phyloP scores from a whole-genome alignment of 768 basidiomycete species.

The Astraeus odoratus region DNA sequence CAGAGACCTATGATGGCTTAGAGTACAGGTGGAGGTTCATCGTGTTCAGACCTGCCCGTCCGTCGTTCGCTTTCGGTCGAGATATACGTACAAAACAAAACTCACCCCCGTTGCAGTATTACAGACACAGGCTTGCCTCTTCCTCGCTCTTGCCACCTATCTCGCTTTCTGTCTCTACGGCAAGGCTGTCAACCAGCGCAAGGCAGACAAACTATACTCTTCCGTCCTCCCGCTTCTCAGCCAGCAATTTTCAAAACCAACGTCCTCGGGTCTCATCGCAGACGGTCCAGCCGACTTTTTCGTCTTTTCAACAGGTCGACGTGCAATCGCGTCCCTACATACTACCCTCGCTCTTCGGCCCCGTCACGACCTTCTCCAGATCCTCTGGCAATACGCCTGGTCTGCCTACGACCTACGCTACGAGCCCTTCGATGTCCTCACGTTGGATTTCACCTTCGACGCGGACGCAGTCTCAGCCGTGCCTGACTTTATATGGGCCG shows the following conservation, averaged over 20 bases:
- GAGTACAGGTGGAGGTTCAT: constrained; percentile 71
- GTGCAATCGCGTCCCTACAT: constrained; percentile 71
- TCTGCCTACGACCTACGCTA: constrained; percentile 74
- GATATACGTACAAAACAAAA: not conserved
- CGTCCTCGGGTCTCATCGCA: constrained; percentile 41
- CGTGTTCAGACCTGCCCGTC: constrained; percentile 75
- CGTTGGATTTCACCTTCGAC: constrained; percentile 73
- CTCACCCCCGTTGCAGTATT: constrained; percentile 40
- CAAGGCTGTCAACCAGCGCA: constrained; percentile 47
- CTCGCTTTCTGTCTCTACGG: constrained; percentile 54
- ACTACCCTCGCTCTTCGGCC: constrained; percentile 72
- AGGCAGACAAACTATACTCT: constrained; percentile 60
- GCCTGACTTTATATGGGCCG: constrained; percentile 74
- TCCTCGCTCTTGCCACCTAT: constrained; percentile 50
- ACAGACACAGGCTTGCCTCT: constrained; percentile 53
- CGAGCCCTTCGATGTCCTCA: constrained; percentile 56
- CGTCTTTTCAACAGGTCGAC: constrained; percentile 82
- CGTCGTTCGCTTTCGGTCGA: constrained; percentile 18
- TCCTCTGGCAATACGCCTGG: constrained; percentile 51
- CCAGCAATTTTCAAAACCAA: constrained; percentile 70
- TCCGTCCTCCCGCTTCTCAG: constrained; percentile 52
- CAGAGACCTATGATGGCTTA: constrained; percentile 62
- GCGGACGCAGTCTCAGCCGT: constrained; percentile 31
- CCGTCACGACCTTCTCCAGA: constrained; percentile 75
- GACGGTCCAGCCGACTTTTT: constrained; percentile 81